Evolutionary conservation across 495 filamentous ascomycete species (phyloP).

Genomic region (Penicillium steckii): DNA sequence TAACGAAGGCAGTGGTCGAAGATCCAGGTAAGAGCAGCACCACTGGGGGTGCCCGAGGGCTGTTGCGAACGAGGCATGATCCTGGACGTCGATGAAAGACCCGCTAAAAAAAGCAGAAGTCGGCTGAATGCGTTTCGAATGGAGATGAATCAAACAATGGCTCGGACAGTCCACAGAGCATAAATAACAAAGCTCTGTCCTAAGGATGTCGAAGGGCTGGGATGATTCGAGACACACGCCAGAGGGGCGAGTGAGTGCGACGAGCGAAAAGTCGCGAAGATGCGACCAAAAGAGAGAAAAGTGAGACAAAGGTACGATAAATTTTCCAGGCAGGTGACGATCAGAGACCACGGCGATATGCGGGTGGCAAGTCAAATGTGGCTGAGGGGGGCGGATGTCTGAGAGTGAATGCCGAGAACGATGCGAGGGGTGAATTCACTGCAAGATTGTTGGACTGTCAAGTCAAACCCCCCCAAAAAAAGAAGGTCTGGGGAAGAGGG

Average conservation of each 20-base stretch:
- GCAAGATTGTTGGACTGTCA: constrained; percentile 10
- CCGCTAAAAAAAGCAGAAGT: constrained; percentile 3
- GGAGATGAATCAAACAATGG: background rate
- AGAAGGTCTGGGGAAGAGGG: background rate
- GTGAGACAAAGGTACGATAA: background rate
- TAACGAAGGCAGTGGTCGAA: constrained; percentile 69
- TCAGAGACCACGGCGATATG: too few relatives aligned
- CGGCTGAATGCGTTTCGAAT: background rate
- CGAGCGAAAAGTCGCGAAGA: background rate
- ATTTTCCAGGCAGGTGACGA: too few relatives aligned
- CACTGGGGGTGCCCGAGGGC: constrained; percentile 33
- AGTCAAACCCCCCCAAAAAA: constrained; percentile 1
- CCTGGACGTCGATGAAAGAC: background rate
- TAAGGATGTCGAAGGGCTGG: constrained; percentile 9
- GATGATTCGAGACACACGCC: constrained; percentile 8
- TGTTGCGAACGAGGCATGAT: constrained; percentile 22
- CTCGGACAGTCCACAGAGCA: background rate
- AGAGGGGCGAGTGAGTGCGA: constrained; percentile 1
- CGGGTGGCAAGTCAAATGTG: constrained; percentile 4
- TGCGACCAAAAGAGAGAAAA: background rate
- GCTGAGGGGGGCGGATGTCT: constrained; percentile 4
- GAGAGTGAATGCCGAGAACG: background rate
- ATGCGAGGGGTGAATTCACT: constrained; percentile 8
- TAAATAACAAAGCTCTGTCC: constrained; percentile 4
- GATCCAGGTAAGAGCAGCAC: constrained; percentile 55